Percentiles rank a stretch among this genome's conserved stretches.
Conservation (phyloP, 2,329 filamentous ascomycete genomes). For the Pseudocercospora crystallina region DNA sequence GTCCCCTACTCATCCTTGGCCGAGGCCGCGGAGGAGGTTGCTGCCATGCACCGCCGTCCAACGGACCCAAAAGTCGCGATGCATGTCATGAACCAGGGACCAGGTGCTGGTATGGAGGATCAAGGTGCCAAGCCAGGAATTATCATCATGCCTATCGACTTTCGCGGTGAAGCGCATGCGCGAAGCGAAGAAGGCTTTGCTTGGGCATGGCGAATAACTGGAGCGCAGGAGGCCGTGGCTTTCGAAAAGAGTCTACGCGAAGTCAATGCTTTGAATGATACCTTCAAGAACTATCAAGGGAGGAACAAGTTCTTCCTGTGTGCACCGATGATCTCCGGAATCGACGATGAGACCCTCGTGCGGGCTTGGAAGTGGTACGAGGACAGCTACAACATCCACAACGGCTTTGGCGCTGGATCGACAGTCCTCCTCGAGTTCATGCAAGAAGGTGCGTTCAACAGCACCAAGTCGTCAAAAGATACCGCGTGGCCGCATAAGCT, state of each 20-base stretch:
- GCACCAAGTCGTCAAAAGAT: slow-evolving; percentile 16
- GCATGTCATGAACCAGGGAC: slow-evolving; percentile 31
- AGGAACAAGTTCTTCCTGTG: slow-evolving; percentile 27
- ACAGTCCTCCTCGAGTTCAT: slow-evolving; percentile 32
- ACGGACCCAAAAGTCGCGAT: slow-evolving; percentile 34
- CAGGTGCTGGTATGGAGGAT: slow-evolving; percentile 24
- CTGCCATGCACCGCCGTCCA: slow-evolving; percentile 24
- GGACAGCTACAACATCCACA: slow-evolving; percentile 18
- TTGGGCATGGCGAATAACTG: slow-evolving; percentile 30
- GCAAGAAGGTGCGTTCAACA: slow-evolving; percentile 27
- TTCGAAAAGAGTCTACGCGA: slow-evolving; percentile 25
- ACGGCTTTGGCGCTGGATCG: slow-evolving; percentile 24
- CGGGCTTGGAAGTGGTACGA: slow-evolving; percentile 33
- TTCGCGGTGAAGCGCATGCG: slow-evolving; percentile 34
- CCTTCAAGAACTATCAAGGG: slow-evolving; percentile 24
- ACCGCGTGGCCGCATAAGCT: slow-evolving; percentile 30
- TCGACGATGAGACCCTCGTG: slow-evolving; percentile 29
- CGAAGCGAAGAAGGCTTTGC: slow-evolving; percentile 31
- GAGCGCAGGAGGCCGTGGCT: slow-evolving; percentile 26
- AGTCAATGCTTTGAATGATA: slow-evolving; percentile 27
- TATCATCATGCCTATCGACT: slow-evolving; percentile 33
- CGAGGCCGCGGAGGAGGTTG: slow-evolving; percentile 25
- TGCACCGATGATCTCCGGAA: slow-evolving; percentile 26
- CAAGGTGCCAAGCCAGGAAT: slow-evolving; percentile 26
- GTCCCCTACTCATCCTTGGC: slow-evolving; percentile 25